Evolutionary conservation across 768 basidiomycete species (phyloP), one percentile per base, ranked within the genome.

Genomic region (Hypholoma fasciculare): DNA sequence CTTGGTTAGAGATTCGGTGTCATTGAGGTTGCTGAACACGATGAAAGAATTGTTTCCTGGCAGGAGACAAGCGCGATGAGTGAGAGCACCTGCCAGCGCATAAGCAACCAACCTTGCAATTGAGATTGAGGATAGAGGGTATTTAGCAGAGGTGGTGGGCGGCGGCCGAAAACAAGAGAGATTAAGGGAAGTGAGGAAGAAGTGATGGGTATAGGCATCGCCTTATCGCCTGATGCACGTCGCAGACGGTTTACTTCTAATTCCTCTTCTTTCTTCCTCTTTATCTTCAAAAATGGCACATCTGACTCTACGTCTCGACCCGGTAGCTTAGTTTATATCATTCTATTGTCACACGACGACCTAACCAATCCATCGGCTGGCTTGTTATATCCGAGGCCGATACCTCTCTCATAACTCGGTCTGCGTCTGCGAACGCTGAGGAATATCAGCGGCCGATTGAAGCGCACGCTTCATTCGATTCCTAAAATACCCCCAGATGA

Each of bases 21-120:
- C 92, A 76, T 83, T 77, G 75, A 94, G 83, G 77, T 93, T 92
- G 72, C 89, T 90, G 77, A 94, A 94, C 60, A 92, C 91, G 73
- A 94, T 90, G 72, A 94, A 94, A 71, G 92, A 94, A 80, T 94
- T 94, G 85, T 94, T 94, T 76, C 92, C 90, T 91, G 92, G 82
- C 69, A 52, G 64, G 63, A 56, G 48, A 38, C n/a, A n/a, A n/a
- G n/a, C n/a, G n/a, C n/a, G n/a, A 60, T 47, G 49, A 55, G 58
- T 52, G 63, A 55, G 56, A 58, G 54, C 56, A 61, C 50, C 46
- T 54, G 50, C 7, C 59, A 60, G 61, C 62, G 63, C 60, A 60
- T 23, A 54, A 60, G 54, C 69, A 56, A 71, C 74, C 52, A 65
- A 74, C 88, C 79, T 90, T 90, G 85, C 89, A 90, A 84, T 90